phyloP scores from a whole-genome alignment of 2,329 filamentous ascomycete genomes.

The Cercospora sesami region DNA sequence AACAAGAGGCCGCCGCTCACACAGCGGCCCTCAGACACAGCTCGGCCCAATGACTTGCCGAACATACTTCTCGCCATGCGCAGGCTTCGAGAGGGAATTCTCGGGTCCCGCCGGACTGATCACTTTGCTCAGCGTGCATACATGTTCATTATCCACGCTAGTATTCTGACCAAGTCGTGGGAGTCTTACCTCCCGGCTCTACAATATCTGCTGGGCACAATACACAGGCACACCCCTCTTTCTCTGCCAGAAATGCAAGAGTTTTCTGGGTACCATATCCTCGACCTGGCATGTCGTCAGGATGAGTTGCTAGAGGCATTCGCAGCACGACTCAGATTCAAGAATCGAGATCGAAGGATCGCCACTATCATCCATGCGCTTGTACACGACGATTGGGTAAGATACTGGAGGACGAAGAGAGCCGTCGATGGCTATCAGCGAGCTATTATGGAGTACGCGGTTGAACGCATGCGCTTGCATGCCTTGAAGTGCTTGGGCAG shows the following conservation, averaged over 20 bases:
- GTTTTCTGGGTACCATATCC: constrained; percentile 74
- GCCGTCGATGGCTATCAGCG: constrained; percentile 78
- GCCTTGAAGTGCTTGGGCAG: constrained; percentile 83
- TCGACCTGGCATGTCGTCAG: constrained; percentile 86
- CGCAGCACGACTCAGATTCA: constrained; percentile 61
- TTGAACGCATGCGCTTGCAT: constrained; percentile 70
- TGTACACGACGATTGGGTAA: constrained; percentile 77
- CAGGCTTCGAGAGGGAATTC: constrained; percentile 86
- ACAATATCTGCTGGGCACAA: constrained; percentile 69
- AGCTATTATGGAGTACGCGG: constrained; percentile 78
- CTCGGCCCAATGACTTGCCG: constrained; percentile 64
- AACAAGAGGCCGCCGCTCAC: constrained; percentile 22
- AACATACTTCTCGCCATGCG: constrained; percentile 80
- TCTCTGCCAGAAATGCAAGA: constrained; percentile 73
- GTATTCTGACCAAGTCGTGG: constrained; percentile 76
- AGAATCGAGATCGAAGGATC: constrained; percentile 65
- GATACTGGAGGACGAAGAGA: constrained; percentile 70
- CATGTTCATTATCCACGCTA: constrained; percentile 83
- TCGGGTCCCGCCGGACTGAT: constrained; percentile 73
- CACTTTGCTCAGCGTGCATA: constrained; percentile 86
- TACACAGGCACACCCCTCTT: constrained; percentile 68
- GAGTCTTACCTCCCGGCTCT: constrained; percentile 90
- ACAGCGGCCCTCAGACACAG: constrained; percentile 27
- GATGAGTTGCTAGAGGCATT: constrained; percentile 73
- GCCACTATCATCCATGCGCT: constrained; percentile 69